Percentiles rank a stretch among this genome's conserved stretches.
Conservation (phyloP, 1,139 yeast species). For the Hansenula lynferdii region DNA sequence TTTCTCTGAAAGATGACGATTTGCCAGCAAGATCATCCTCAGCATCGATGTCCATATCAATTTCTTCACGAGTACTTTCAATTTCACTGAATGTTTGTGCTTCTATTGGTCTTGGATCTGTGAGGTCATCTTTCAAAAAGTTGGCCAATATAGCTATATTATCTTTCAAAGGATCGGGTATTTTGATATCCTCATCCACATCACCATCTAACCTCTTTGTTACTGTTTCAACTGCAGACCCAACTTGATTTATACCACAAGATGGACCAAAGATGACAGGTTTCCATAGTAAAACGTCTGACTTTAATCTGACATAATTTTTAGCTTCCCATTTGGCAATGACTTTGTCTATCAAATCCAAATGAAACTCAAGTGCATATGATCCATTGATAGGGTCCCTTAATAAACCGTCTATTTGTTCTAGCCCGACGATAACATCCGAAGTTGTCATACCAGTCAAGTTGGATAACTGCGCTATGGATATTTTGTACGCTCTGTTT, state of each 20-base stretch:
- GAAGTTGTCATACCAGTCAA: constrained; percentile 84
- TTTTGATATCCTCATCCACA: constrained; percentile 12
- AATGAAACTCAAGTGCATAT: constrained; percentile 54
- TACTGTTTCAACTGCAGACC: constrained; percentile 23
- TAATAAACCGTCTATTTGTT: constrained; percentile 61
- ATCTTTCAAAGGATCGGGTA: constrained; percentile 33
- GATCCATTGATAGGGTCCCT: constrained; percentile 30
- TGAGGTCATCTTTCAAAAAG: constrained; percentile 60
- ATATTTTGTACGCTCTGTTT: constrained; percentile 27
- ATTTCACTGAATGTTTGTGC: constrained; percentile 44
- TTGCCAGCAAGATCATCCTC: constrained; percentile 9
- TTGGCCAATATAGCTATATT: constrained; percentile 50
- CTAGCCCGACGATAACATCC: constrained; percentile 84
- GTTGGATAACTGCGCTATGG: constrained; percentile 58
- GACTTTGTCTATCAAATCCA: constrained; percentile 37
- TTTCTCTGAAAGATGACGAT: constrained; percentile 6
- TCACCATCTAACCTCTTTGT: constrained; percentile 7
- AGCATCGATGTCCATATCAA: constrained; percentile 8
- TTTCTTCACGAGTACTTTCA: constrained; percentile 11
- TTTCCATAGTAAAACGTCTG: constrained; percentile 63
- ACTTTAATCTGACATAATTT: constrained; percentile 46
- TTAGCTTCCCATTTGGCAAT: constrained; percentile 54
- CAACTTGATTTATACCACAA: constrained; percentile 58
- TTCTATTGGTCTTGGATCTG: constrained; percentile 53
- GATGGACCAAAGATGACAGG: constrained; percentile 82